phyloP scores from a whole-genome alignment of 805 yeast species.

The Zygoascus tannicola region DNA sequence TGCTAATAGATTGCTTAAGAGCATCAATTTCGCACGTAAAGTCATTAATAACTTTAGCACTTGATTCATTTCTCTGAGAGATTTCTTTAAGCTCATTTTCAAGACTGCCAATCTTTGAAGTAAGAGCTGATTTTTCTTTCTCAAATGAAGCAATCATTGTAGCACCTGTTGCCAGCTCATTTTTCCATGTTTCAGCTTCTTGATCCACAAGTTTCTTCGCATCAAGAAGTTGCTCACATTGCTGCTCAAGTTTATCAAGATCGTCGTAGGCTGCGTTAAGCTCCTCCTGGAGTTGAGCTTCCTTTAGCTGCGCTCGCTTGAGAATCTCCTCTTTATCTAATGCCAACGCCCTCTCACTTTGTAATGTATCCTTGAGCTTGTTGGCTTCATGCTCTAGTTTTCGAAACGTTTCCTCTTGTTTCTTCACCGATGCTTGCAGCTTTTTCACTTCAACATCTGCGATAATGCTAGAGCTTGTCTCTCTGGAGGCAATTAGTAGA shows the following conservation, averaged over 20 bases:
- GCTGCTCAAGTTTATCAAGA: conserved; percentile 24
- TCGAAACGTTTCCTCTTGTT: conserved; percentile 20
- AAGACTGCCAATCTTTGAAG: conserved; percentile 26
- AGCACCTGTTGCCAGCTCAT: conserved; percentile 29
- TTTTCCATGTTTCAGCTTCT: conserved; percentile 26
- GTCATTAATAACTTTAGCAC: conserved; percentile 8
- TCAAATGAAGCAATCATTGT: conserved; percentile 30
- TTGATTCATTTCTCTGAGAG: conserved; percentile 13
- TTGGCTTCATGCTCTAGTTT: conserved; percentile 22
- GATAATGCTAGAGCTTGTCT: conserved; percentile 45
- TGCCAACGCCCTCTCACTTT: conserved; percentile 35
- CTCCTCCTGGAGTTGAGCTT: conserved; percentile 28
- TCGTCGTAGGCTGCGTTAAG: conserved; percentile 24
- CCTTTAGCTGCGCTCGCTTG: conserved; percentile 35
- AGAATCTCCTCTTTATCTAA: conserved; percentile 41
- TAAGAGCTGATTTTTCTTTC: conserved; percentile 26
- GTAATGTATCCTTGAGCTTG: conserved; percentile 27
- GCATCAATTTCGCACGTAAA: conserved; percentile 12
- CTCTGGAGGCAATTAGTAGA: conserved; percentile 53
- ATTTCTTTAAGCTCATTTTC: conserved; percentile 22
- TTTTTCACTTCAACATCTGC: conserved; percentile 28
- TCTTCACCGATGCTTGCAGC: conserved; percentile 21
- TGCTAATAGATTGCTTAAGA: conserved; percentile 19
- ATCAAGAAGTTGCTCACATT: conserved; percentile 26
- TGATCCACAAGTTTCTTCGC: conserved; percentile 26